Evolutionary conservation across 805 yeast species (phyloP), one percentile per base, ranked within the genome.

Genomic region (Ogataea wickerhamii): DNA sequence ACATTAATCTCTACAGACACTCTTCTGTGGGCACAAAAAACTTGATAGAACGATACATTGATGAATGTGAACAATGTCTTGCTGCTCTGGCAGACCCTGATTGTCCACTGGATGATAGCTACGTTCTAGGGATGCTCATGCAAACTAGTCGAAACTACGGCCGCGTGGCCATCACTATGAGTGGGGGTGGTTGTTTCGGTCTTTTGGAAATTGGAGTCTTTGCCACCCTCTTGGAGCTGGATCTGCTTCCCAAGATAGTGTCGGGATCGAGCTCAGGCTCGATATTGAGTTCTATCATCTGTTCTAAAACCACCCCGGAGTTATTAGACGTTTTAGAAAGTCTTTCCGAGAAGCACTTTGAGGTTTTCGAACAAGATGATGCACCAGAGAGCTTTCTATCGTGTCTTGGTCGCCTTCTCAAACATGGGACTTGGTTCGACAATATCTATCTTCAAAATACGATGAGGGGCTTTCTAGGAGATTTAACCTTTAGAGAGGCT

Each of bases 181-280:
- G 95, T 33, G 99, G 99, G 2, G 99, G 99, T 2, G 88, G 95
- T 2, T 85, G 95, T 4, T 85, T 91, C 65, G 98, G 98, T 0
- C 64, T 91, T 35, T 79, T 89, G 44, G 98, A 91, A 49, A 84
- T 88, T 41, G 99, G 99, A 1, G 96, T 93, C 0, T 64, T 91
- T 32, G 78, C 87, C 4, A 84, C 93, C 2, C 68, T 93, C 21
- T 63, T 82, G 28, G 93, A 87, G 49, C 72, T 75, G 36, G 80
- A 82, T 37, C 66, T 88, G 17, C 65, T 91, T 18, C 99, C 99
- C 0, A 73, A 84, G 34, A 85, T 93, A 25, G 78, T 93, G 12
- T 84, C 95, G 33, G 98, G 99, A 1, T 84, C 95, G 11, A 87
- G 96, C 18, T 95, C 97, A 0, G 99, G 99, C 13, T 88, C 96